Percentiles rank a stretch among this genome's conserved stretches.
These are phyloP conservation scores for Mycotypha africana DNA, from an alignment of 371 early-diverging fungal genomes.

Conservation along the genomic window DNA sequence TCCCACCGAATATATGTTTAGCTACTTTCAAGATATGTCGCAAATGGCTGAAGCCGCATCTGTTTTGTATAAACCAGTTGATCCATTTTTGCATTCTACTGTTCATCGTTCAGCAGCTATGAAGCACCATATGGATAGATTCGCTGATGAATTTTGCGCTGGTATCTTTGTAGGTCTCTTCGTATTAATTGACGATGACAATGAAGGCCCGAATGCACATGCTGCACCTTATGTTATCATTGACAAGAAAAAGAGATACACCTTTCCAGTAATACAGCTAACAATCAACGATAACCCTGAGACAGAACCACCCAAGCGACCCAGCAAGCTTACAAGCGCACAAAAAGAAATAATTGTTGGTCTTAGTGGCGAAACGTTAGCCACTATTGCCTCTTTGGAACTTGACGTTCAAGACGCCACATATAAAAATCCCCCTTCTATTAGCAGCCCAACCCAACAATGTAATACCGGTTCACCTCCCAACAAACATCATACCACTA, in stretches of 20 bases:
- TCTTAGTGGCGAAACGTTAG: constrained; percentile 19
- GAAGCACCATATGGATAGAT: not conserved
- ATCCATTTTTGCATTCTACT: not conserved
- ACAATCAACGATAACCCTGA: constrained; percentile 6
- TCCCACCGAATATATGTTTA: constrained; percentile 31
- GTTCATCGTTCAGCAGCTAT: not conserved
- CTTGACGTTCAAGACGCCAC: no score
- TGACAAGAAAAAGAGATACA: constrained; percentile 20
- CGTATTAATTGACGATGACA: constrained; percentile 24
- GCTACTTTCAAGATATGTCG: constrained; percentile 32
- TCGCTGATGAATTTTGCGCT: not conserved
- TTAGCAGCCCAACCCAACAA: no score
- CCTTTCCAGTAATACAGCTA: constrained; percentile 32
- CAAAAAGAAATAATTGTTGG: constrained; percentile 17
- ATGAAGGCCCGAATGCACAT: not conserved
- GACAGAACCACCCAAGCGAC: constrained; percentile 4
- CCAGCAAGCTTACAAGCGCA: constrained; percentile 7
- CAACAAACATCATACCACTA: no score
- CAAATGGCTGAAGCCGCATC: constrained; percentile 14
- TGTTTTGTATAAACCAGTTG: constrained; percentile 1
- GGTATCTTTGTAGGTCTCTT: constrained; percentile 30
- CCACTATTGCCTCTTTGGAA: constrained; percentile 3
- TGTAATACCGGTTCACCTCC: no score
- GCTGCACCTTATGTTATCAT: constrained; percentile 22
- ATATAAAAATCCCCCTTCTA: no score